Base-by-base conservation (phyloP, 306 rosid species). In the Prosopis cineraria region DNA sequence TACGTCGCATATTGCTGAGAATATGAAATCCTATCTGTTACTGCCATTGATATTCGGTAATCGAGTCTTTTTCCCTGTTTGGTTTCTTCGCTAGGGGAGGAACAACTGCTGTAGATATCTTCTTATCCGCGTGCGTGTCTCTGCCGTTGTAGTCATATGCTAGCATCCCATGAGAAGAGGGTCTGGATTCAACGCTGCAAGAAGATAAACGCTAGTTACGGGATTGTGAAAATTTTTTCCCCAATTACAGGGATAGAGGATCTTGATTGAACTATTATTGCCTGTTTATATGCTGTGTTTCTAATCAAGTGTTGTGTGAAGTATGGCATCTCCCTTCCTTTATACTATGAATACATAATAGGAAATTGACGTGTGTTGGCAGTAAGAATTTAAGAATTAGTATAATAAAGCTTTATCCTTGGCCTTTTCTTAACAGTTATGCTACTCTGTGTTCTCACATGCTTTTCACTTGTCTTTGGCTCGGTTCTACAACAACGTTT, bases 331-430 rank as follows among this genome's bases (percentile, higher is more conserved):
- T 41, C 36, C 22, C 19, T 30, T 50, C 22, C 27, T 16, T 69
- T 68, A 50, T 73, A 34, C 30, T 24, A 33, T 20, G 10, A 34
- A 58, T 68, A 40, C 19, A 10, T 66, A 5, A 20, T 8, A 22
- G 16, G 64, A 44, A 48, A 33, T 55, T 30, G 70, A 30, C 27
- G 4, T 7, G 7, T 68, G 58, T 67, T 66, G 64, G 75, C 74
- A 2, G 52, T 31, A 10, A 30, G 76, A 74, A 43, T 10, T 6
- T 12, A 33, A 34, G 39, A 31, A 67, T 66, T 80, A 7, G 31
- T 48, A 31, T n/a, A 30, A 31, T n/a, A 30, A 63, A 37, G 10
- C 60, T 9, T n/a, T 53, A 33, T 22, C 56, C 58, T 39, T 69
- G 2, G 45, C 45, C 34, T 58, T 43, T 45, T 74, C 43, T 53